Conservation (phyloP, 805 yeast genomes). For the Teunomyces tritomae region DNA sequence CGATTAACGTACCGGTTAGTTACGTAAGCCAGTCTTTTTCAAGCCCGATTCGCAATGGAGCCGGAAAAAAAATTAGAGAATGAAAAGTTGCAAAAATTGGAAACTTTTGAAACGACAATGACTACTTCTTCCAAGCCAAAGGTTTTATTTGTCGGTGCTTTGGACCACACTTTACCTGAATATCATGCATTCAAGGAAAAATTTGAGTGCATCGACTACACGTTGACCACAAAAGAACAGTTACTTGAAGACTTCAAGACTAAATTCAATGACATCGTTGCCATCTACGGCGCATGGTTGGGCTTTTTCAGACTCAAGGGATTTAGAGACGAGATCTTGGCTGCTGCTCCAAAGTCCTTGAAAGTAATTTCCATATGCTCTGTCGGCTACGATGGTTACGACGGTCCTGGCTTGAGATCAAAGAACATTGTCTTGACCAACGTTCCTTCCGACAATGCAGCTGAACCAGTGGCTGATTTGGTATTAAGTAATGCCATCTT, state of each 20-base stretch:
- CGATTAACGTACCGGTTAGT: no score
- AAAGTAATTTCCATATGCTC: conserved; percentile 53
- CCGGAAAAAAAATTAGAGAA: background rate
- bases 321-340: conserved; percentile 41
- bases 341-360: conserved; percentile 42
- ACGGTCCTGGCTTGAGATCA: conserved; percentile 37
- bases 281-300: conserved; percentile 60
- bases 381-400: conserved; percentile 56
- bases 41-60: no score
- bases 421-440: conserved; percentile 56
- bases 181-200: conserved; percentile 39
- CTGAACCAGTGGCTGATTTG: conserved; percentile 71
- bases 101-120: background rate
- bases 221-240: conserved; percentile 40
- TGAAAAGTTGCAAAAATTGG: background rate
- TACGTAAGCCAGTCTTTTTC: no score
- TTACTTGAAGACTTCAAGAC: conserved; percentile 40
- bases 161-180: conserved; percentile 46
- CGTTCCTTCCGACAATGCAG: conserved; percentile 53
- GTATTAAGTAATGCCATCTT: conserved; percentile 59
- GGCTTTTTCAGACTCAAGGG: conserved; percentile 56
- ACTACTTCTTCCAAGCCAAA: conserved; percentile 21
- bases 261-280: conserved; percentile 43
- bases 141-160: conserved; percentile 51
- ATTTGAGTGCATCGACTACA: conserved; percentile 39